phyloP scores from a whole-genome alignment of 352 stramenopile genomes.

The Pythium rhizo-oryzae region DNA sequence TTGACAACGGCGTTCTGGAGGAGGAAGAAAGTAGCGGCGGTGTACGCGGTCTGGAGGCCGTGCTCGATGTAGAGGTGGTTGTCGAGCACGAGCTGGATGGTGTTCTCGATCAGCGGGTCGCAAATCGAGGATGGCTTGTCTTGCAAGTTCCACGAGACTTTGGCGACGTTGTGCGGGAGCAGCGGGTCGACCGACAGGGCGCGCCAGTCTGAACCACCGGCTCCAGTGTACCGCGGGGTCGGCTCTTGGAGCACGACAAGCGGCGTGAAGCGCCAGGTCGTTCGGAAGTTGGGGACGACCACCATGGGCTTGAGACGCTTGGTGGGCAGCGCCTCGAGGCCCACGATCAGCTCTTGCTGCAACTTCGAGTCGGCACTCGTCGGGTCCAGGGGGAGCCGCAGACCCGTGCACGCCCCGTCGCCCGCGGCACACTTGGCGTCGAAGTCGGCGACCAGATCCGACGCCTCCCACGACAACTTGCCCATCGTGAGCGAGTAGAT shows the following conservation, averaged over 20 bases:
- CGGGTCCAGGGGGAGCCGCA: not conserved
- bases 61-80: slow-evolving; percentile 7
- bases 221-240: too few species aligned
- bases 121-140: not conserved
- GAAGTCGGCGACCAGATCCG: slow-evolving; percentile 20
- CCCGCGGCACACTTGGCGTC: slow-evolving; percentile 11
- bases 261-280: not conserved
- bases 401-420: not conserved
- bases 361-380: not conserved
- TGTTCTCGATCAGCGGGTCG: not conserved
- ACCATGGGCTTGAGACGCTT: not conserved
- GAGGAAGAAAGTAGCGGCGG: slow-evolving; percentile 4
- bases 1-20: slow-evolving; percentile 1
- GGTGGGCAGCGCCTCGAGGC: not conserved
- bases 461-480: slow-evolving; percentile 16
- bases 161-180: not conserved
- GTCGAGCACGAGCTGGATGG: not conserved
- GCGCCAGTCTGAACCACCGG: too few species aligned
- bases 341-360: not conserved
- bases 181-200: not conserved
- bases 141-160: not conserved
- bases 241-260: not conserved
- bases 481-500: slow-evolving; percentile 30
- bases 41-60: slow-evolving; percentile 1
- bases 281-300: not conserved